These are phyloP conservation scores for Hordeum pubiflorum DNA, from an alignment of 202 grass and related monocot species.

Conservation along the genomic window DNA sequence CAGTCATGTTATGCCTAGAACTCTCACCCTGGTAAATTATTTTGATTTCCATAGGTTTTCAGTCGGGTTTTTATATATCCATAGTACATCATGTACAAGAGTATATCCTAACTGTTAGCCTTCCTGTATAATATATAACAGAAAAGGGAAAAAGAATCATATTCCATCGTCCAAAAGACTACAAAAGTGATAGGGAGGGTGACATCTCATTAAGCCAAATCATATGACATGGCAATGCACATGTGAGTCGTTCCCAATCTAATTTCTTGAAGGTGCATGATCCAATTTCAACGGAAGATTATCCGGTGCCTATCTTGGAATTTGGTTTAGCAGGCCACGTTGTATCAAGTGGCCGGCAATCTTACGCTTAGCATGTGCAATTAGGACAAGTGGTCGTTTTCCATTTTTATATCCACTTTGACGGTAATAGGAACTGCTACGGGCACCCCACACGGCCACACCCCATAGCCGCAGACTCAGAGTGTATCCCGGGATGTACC, in stretches of 20 bases:
- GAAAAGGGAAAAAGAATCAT: neutral
- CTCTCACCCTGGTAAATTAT: too few species aligned
- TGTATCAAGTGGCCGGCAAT: neutral
- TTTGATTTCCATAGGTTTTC: neutral
- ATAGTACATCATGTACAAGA: too few species aligned
- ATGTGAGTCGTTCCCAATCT: neutral
- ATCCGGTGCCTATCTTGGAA: too few species aligned
- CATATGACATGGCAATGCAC: slow-evolving; percentile 3
- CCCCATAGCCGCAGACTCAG: too few species aligned
- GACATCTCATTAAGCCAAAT: slow-evolving; percentile 4
- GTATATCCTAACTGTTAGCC: neutral
- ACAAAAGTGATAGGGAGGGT: neutral
- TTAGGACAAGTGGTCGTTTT: neutral
- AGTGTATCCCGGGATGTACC: too few species aligned
- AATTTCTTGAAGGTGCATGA: neutral
- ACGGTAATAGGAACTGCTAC: neutral
- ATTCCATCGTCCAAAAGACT: neutral
- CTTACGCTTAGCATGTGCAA: neutral
- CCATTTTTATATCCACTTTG: neutral
- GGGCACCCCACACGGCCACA: too few species aligned
- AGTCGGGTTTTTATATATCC: neutral
- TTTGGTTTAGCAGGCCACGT: neutral
- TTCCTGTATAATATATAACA: neutral
- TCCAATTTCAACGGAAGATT: neutral
- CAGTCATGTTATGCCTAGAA: too few species aligned